phyloP scores from a whole-genome alignment of 116 monocot genomes.

The Phalaenopsis hybrid region DNA sequence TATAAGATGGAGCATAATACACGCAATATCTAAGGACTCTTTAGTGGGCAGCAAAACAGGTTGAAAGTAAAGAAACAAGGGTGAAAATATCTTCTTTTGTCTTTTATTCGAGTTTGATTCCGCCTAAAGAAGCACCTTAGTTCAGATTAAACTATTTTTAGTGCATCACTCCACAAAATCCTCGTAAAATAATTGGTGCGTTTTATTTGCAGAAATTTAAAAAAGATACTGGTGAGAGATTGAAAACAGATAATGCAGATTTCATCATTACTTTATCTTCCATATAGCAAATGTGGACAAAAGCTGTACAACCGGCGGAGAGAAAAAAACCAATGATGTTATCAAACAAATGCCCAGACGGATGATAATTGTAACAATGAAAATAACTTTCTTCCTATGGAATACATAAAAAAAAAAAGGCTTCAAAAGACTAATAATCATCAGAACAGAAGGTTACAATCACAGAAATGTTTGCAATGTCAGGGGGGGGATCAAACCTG shows the following conservation, averaged over 20 bases:
- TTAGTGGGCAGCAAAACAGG: not conserved
- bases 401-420: not conserved
- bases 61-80: not conserved
- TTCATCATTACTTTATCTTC: not conserved
- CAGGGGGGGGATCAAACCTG: slow-evolving; percentile 26
- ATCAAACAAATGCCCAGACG: no score
- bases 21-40: not conserved
- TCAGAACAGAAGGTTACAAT: not conserved
- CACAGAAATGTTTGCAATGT: not conserved
- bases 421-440: not conserved
- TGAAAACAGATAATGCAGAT: not conserved
- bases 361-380: not conserved
- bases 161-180: not conserved
- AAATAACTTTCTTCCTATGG: not conserved
- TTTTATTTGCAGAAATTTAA: not conserved
- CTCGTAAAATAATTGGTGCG: not conserved
- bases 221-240: not conserved
- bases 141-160: not conserved
- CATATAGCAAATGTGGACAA: not conserved
- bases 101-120: not conserved
- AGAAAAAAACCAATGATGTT: no score
- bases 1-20: not conserved
- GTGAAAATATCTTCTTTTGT: not conserved
- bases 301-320: not conserved
- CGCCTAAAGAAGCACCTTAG: not conserved